These are phyloP conservation scores for Mycena vulgaris DNA, from an alignment of 768 basidiomycete genomes.

Conservation along the genomic window DNA sequence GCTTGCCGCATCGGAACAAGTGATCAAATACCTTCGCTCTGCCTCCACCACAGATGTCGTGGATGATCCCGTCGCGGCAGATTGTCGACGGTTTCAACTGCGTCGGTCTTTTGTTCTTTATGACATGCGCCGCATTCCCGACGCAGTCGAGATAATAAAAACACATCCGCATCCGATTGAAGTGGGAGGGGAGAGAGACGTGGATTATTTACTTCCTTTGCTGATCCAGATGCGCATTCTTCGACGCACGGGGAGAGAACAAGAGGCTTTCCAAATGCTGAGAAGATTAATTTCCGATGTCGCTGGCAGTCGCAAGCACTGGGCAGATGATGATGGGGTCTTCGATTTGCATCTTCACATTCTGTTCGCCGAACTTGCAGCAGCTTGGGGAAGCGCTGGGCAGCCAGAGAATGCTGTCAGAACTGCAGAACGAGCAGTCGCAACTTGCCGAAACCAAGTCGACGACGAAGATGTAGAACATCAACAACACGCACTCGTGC, in stretches of 20 bases:
- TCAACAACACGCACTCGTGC: background rate
- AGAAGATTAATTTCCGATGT: background rate
- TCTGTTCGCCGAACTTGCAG: conserved; percentile 1
- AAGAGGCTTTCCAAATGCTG: background rate
- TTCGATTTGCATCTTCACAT: background rate
- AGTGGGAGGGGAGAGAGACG: no score
- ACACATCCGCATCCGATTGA: no score
- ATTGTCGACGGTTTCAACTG: background rate
- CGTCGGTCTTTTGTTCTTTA: background rate
- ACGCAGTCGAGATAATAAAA: background rate
- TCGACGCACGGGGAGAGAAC: background rate
- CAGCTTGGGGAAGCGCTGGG: background rate
- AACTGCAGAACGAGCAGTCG: background rate
- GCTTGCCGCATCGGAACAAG: background rate
- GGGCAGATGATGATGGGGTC: no score
- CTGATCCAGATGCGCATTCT: background rate
- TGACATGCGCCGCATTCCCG: background rate
- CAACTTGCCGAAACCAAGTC: background rate
- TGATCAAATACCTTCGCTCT: background rate
- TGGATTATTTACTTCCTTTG: background rate
- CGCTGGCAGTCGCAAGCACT: no score
- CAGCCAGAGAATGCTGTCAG: background rate
- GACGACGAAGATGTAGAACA: background rate
- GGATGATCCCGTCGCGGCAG: no score
- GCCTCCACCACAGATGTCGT: background rate